Conservation (phyloP, 2,329 filamentous ascomycete genomes). For the Penicillium sp. region DNA sequence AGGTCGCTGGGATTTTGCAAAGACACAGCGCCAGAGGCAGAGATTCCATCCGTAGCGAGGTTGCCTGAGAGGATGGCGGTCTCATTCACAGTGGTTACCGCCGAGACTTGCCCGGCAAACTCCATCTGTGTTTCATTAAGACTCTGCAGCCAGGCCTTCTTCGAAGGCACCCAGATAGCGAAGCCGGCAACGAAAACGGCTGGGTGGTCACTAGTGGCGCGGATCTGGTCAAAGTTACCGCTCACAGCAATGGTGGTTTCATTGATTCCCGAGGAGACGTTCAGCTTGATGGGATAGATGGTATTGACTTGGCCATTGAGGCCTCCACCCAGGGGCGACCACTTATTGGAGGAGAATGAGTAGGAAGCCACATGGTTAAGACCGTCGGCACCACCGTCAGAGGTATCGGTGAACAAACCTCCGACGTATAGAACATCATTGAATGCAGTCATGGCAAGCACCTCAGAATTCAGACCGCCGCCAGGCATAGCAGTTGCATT, state of each 20-base stretch:
- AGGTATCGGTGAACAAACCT: constrained; percentile 78
- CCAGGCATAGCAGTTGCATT: constrained; percentile 63
- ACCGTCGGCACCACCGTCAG: constrained; percentile 60
- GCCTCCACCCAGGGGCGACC: constrained; percentile 80
- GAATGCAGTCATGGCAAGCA: constrained; percentile 70
- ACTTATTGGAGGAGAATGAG: constrained; percentile 66
- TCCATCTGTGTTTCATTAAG: constrained; percentile 64
- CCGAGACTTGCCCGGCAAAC: constrained; percentile 71
- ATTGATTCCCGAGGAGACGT: constrained; percentile 67
- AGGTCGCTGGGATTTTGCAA: constrained; percentile 52
- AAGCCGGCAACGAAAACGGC: constrained; percentile 70
- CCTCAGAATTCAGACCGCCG: constrained; percentile 76
- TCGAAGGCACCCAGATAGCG: constrained; percentile 87
- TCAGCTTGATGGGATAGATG: constrained; percentile 77
- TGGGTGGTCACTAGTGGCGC: constrained; percentile 63
- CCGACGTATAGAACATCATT: constrained; percentile 73
- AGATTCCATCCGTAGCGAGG: constrained; percentile 72
- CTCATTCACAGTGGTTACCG: constrained; percentile 62
- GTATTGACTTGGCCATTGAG: constrained; percentile 76
- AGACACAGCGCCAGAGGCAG: constrained; percentile 70
- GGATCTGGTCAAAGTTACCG: constrained; percentile 74
- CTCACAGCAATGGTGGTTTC: constrained; percentile 78
- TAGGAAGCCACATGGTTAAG: constrained; percentile 78
- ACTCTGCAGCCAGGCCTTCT: constrained; percentile 84
- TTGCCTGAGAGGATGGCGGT: constrained; percentile 77